These are phyloP conservation scores for Malus hybrid DNA, from an alignment of 331 rosid species.

Conservation along the genomic window DNA sequence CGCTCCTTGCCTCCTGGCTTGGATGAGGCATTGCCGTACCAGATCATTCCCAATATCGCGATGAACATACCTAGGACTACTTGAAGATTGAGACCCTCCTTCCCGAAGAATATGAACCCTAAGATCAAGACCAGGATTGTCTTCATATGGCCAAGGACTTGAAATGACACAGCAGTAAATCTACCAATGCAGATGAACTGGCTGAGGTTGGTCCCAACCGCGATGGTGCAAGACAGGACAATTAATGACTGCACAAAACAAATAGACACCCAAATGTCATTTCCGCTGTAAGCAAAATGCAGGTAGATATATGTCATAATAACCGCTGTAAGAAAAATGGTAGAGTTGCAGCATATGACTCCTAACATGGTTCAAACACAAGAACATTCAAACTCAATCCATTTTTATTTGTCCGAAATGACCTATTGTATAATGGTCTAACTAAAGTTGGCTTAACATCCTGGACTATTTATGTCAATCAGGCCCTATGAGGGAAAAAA, in stretches of 20 bases:
- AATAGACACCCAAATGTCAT: conserved; percentile 17
- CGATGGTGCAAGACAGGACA: conserved; percentile 72
- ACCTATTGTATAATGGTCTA: not conserved
- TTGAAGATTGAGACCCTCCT: conserved; percentile 80
- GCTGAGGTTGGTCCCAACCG: conserved; percentile 95
- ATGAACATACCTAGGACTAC: conserved; percentile 78
- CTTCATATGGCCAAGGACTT: conserved; percentile 98
- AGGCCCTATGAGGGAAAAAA: not conserved
- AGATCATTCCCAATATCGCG: conserved; percentile 81
- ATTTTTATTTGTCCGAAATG: not conserved
- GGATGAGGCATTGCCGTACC: conserved; percentile 99
- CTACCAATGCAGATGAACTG: conserved; percentile 98
- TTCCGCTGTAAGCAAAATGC: conserved; percentile 1
- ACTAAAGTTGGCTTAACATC: not conserved
- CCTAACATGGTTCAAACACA: not conserved
- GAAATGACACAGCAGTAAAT: conserved; percentile 89
- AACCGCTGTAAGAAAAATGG: not conserved
- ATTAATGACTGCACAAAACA: conserved; percentile 63
- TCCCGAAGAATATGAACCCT: conserved; percentile 92
- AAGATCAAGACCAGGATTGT: conserved; percentile 79
- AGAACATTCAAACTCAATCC: not conserved
- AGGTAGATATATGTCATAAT: not conserved
- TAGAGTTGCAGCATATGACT: not conserved
- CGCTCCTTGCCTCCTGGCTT: conserved; percentile 95
- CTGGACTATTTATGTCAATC: not conserved